These are phyloP conservation scores for Beauveria rudraprayagi DNA, from an alignment of 2,329 filamentous ascomycete genomes.

Conservation along the genomic window DNA sequence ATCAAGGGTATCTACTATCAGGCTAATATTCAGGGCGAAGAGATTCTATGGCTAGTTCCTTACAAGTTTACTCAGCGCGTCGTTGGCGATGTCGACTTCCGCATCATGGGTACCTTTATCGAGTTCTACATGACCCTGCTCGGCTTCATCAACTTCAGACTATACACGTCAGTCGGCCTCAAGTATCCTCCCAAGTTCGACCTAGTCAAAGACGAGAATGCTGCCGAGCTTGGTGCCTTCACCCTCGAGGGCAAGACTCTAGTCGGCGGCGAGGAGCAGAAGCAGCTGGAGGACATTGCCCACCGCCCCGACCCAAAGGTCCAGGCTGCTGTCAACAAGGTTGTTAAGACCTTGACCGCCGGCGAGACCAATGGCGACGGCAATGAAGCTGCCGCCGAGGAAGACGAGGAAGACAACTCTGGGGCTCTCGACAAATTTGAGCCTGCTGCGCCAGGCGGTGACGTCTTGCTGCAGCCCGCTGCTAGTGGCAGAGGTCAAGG, in stretches of 20 bases:
- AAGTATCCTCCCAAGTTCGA: slow-evolving; percentile 97
- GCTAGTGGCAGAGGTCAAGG: slow-evolving; percentile 58
- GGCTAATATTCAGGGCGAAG: slow-evolving; percentile 92
- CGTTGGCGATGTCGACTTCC: slow-evolving; percentile 90
- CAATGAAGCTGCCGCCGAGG: slow-evolving; percentile 22
- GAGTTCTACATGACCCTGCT: slow-evolving; percentile 97
- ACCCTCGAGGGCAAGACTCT: slow-evolving; percentile 70
- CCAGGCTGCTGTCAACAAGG: slow-evolving; percentile 59
- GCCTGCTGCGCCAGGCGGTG: slow-evolving; percentile 72
- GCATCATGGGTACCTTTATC: slow-evolving; percentile 98
- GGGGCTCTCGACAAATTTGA: slow-evolving; percentile 86
- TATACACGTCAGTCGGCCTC: slow-evolving; percentile 85
- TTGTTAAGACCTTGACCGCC: slow-evolving; percentile 59
- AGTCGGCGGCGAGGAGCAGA: slow-evolving; percentile 42
- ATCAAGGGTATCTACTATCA: slow-evolving; percentile 99
- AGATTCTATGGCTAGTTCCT: slow-evolving; percentile 92
- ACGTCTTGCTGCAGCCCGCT: slow-evolving; percentile 73
- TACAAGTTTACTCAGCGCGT: slow-evolving; percentile 97
- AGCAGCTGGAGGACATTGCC: slow-evolving; percentile 38
- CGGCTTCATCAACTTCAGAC: slow-evolving; percentile 89
- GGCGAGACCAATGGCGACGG: slow-evolving; percentile 30
- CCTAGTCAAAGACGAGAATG: slow-evolving; percentile 74
- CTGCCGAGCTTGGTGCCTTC: slow-evolving; percentile 85
- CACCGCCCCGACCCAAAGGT: slow-evolving; percentile 53
- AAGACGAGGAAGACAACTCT: slow-evolving; percentile 33